Evolutionary conservation across 768 basidiomycete genomes (phyloP), one percentile per base, ranked within the genome.

Genomic region (Hortiboletus campestris): DNA sequence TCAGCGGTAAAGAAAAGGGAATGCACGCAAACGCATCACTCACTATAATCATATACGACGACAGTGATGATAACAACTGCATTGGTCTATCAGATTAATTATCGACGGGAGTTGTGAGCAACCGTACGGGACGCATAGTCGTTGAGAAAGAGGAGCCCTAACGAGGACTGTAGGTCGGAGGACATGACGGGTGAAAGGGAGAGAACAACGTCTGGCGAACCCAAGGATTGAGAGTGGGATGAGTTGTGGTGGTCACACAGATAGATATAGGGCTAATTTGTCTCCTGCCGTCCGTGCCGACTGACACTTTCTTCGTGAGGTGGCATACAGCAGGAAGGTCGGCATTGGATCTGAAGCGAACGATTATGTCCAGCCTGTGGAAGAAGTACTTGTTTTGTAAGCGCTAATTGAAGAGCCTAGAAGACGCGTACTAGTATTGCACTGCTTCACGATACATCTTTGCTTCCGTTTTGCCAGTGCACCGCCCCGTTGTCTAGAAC

Each of bases 1-100:
- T 8, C 7, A 36, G n/a, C 6, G 0, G 32, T n/a, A 6, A 40
- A 14, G 39, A 16, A 36, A 19, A 36, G 2, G 5, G 25, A n/a
- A 19, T 6, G 44, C 28, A 32, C 44, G 28, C 31, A 17, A 34
- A n/a, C 17, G 3, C 6, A 25, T 10, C 16, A 41, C 52, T 46
- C 31, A 53, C 52, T n/a, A 17, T 47, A 53, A 35, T 53, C 52
- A 41, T 41, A 47, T 16, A 34, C 46, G 22, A 46, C 46, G 4
- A 39, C 52, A n/a, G 31, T 34, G 17, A 32, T 13, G 6, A 34
- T 14, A 0, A 25, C 22, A 11, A 53, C 52, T 53, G 17, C 4
- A 10, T 16, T 14, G 10, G 8, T 11, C n/a, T 6, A 12, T 43
- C 20, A 53, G 52, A 20, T 38, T 17, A 6, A 43, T 35, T 6